These are phyloP conservation scores for Entophlyctis luteolus DNA, from an alignment of 192 early-diverging fungal genomes.

Conservation along the genomic window DNA sequence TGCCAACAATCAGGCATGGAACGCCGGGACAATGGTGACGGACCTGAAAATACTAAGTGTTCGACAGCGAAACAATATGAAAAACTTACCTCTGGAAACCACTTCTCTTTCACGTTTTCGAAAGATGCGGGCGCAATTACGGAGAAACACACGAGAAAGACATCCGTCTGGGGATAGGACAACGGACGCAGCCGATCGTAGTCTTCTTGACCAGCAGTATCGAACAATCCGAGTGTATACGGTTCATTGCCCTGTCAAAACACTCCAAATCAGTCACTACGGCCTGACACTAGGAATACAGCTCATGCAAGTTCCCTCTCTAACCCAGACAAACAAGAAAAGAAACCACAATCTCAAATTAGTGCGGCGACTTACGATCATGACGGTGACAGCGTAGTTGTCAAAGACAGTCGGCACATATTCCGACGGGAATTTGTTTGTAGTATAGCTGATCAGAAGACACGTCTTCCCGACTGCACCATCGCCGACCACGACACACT, in stretches of 20 bases:
- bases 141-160: conserved; percentile 92
- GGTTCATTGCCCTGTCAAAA: conserved; percentile 78
- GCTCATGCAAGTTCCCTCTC: too few relatives aligned
- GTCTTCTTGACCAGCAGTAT: conserved; percentile 96
- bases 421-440: conserved; percentile 87
- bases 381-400: conserved; percentile 98
- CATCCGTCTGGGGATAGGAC: conserved; percentile 93
- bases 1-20: conserved; percentile 91
- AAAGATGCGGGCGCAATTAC: conserved; percentile 88
- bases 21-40: conserved; percentile 95
- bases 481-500: conserved; percentile 67
- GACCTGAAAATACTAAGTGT: too few relatives aligned
- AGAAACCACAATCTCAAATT: too few relatives aligned
- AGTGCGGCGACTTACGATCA: conserved; percentile 71
- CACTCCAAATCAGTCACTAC: too few relatives aligned
- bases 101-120: conserved; percentile 94
- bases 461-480: conserved; percentile 82
- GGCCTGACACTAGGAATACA: too few relatives aligned
- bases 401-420: conserved; percentile 97
- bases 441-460: conserved; percentile 92
- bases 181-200: conserved; percentile 90
- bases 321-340: too few relatives aligned
- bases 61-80: neutral
- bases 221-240: conserved; percentile 90
- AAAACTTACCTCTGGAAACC: conserved; percentile 89